Conservation (phyloP, 2,329 filamentous ascomycete genomes). For the Pseudopyricularia javanii region DNA sequence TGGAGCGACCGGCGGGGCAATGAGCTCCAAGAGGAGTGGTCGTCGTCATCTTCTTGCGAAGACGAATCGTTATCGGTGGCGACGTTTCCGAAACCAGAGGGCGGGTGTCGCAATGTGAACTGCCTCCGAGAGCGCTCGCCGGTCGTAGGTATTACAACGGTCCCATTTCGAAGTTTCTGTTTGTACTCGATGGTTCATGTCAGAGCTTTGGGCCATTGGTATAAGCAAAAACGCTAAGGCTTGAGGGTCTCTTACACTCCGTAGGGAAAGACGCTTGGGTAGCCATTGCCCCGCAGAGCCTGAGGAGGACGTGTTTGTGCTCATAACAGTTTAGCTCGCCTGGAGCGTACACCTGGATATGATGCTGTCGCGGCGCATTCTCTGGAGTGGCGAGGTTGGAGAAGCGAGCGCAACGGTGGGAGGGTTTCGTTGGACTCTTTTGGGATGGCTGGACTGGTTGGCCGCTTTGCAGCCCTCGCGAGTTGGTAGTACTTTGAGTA, state of each 20-base stretch:
- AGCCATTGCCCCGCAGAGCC: slow-evolving; percentile 21
- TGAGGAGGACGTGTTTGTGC: slow-evolving; percentile 11
- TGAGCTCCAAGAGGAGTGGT: slow-evolving; percentile 18
- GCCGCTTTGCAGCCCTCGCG: too few species aligned
- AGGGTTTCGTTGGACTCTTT: too few species aligned
- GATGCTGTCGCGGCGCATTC: not conserved
- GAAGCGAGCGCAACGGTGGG: not conserved
- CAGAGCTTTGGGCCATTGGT: not conserved
- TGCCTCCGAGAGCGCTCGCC: slow-evolving; percentile 72
- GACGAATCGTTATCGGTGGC: slow-evolving; percentile 14
- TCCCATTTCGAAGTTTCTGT: slow-evolving; percentile 70
- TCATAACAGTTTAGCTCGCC: slow-evolving; percentile 13
- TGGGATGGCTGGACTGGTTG: too few species aligned
- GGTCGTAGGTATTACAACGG: slow-evolving; percentile 75
- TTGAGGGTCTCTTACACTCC: slow-evolving; percentile 24
- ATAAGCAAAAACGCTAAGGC: not conserved
- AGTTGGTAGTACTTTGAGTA: too few species aligned
- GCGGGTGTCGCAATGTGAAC: slow-evolving; percentile 58
- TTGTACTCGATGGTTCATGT: slow-evolving; percentile 3
- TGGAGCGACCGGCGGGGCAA: slow-evolving; percentile 20
- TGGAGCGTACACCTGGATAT: not conserved
- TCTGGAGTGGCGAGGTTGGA: not conserved
- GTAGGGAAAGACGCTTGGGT: slow-evolving; percentile 29
- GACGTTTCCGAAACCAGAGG: slow-evolving; percentile 11
- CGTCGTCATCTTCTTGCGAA: slow-evolving; percentile 19